phyloP scores from a whole-genome alignment of 2,329 filamentous ascomycete species.

The Bimuria novae-zelandiae region DNA sequence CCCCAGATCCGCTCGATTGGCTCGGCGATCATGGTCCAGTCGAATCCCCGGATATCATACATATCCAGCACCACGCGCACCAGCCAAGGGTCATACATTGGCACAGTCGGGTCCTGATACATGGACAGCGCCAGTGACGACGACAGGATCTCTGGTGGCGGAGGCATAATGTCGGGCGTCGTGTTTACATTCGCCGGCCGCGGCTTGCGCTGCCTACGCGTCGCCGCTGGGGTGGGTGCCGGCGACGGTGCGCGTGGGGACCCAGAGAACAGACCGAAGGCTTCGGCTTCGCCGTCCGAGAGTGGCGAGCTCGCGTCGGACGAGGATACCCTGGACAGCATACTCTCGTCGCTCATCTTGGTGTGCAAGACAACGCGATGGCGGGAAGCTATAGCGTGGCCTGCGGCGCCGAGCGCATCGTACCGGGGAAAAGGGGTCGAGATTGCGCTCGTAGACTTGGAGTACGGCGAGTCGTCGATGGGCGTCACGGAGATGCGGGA shows the following conservation, averaged over 20 bases:
- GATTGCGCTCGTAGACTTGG: conserved; percentile 42
- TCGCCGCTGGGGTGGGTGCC: conserved; percentile 2
- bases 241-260: no score
- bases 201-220: background rate
- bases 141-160: conserved; percentile 12
- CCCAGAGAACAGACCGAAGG: conserved; percentile 15
- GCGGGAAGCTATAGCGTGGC: conserved; percentile 17
- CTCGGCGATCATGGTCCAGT: conserved; percentile 45
- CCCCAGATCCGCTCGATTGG: conserved; percentile 42
- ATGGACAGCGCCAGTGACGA: conserved; percentile 30
- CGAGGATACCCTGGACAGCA: conserved; percentile 19
- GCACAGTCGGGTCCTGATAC: conserved; percentile 34
- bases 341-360: conserved; percentile 39
- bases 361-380: conserved; percentile 32
- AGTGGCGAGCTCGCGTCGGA: conserved; percentile 33
- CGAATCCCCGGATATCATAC: conserved; percentile 39
- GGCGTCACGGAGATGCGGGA: conserved; percentile 35
- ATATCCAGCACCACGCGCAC: conserved; percentile 44
- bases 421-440: conserved; percentile 23
- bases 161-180: background rate
- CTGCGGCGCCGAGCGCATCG: conserved; percentile 25
- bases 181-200: conserved; percentile 2
- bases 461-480: conserved; percentile 40
- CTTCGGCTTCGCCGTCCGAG: conserved; percentile 13
- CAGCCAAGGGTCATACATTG: conserved; percentile 43